Conservation (phyloP, 2,329 filamentous ascomycete species). For the Sphaerulina vaccinii region DNA sequence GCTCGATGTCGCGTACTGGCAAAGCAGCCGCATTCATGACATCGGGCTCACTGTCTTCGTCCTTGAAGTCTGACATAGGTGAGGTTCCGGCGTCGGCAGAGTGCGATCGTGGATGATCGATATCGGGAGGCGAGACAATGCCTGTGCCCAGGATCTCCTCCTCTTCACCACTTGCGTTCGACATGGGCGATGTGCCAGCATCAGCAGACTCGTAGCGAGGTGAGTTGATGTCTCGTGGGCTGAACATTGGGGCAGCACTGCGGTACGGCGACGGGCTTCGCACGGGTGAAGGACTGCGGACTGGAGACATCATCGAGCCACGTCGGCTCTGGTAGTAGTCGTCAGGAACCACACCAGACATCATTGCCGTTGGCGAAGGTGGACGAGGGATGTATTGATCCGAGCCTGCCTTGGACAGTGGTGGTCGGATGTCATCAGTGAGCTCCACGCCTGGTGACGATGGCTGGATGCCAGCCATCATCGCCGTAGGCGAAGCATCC, state of each 20-base stretch:
- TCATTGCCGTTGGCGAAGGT: conserved; percentile 16
- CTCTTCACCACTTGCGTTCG: conserved; percentile 5
- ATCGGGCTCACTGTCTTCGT: conserved; percentile 10
- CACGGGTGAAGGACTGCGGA: conserved; percentile 6
- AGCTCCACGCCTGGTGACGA: not conserved
- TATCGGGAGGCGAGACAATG: conserved; percentile 7
- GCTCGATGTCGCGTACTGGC: conserved; percentile 9
- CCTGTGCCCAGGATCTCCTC: conserved; percentile 6
- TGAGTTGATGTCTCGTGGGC: conserved; percentile 3
- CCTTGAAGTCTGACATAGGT: conserved; percentile 9
- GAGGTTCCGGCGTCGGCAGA: conserved; percentile 14
- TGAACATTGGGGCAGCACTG: conserved; percentile 6
- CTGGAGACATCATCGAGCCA: conserved; percentile 6
- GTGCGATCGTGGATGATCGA: conserved; percentile 7
- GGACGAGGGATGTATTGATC: conserved; percentile 10
- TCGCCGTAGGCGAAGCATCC: conserved; percentile 5
- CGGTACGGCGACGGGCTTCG: conserved; percentile 6
- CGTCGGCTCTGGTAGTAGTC: conserved; percentile 7
- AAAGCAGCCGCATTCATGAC: not conserved
- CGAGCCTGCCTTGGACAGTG: conserved; percentile 11
- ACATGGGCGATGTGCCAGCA: conserved; percentile 13
- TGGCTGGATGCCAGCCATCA: conserved; percentile 9
- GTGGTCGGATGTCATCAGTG: conserved; percentile 7
- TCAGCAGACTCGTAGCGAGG: conserved; percentile 10
- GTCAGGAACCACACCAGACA: conserved; percentile 18